phyloP scores from a whole-genome alignment of 257 asterid genomes.

The Paraleonurus japonicus region DNA sequence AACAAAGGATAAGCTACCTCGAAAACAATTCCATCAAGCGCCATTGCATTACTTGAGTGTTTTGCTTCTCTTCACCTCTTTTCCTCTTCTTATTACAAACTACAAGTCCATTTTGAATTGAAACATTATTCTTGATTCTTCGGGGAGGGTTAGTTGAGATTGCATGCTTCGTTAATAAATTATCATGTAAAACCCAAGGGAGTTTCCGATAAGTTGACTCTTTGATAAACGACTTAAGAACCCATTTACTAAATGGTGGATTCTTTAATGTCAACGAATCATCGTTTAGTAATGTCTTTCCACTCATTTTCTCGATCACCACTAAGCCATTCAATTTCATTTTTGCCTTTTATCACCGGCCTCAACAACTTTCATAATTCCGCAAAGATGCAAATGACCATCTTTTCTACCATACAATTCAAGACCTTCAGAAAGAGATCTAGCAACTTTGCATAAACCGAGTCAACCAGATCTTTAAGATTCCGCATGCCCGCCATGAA shows the following conservation, averaged over 20 bases:
- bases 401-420: conserved; percentile 74
- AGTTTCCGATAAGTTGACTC: conserved; percentile 80
- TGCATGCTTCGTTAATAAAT: conserved; percentile 69
- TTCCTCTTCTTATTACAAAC: conserved; percentile 70
- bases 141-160: conserved; percentile 71
- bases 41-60: conserved; percentile 64
- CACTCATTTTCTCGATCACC: conserved; percentile 51
- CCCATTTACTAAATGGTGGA: conserved; percentile 69
- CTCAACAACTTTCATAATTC: conserved; percentile 55
- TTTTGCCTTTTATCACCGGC: conserved; percentile 52
- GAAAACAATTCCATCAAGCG: conserved; percentile 70
- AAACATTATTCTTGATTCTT: conserved; percentile 44
- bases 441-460: conserved; percentile 72
- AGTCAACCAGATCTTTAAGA: conserved; percentile 67
- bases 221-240: conserved; percentile 77
- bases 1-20: conserved; percentile 42
- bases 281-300: conserved; percentile 47
- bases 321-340: conserved; percentile 80
- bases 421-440: conserved; percentile 66
- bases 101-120: conserved; percentile 65
- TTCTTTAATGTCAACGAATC: conserved; percentile 66
- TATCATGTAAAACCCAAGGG: conserved; percentile 94
- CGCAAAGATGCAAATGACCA: conserved; percentile 60
- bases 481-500: conserved; percentile 73
- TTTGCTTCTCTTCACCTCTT: conserved; percentile 55